Base-by-base conservation (phyloP, 306 rosid species). In the Vachellia collinsii region DNA sequence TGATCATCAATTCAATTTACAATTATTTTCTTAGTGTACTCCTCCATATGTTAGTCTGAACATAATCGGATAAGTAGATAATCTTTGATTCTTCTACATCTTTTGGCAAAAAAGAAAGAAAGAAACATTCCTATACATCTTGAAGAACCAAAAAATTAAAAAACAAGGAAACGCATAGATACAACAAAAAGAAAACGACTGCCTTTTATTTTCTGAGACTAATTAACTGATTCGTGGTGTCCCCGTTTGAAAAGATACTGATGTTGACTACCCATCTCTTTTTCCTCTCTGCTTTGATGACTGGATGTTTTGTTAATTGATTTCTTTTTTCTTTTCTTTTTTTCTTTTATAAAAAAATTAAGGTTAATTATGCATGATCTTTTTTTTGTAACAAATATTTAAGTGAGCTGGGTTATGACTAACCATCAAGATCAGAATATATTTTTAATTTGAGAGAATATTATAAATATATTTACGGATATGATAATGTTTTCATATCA, bases 211-310 rank as follows among this genome's bases (percentile, higher is more conserved):
- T 77, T 66, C 77, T 12, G 43, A 73, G 78, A 22, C 36, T 29
- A 74, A 86, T 80, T 77, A 69, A 53, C 75, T 42, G 81, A 80
- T 83, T 86, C 81, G 51, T n/a, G 61, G 77, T 62, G 79, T 38
- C 70, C 73, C 83, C 75, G 67, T 20, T 74, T 68, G 62, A 74
- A 83, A 80, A 62, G 81, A 80, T 22, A 74, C 0, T 69, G 85
- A 86, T 74, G 81, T 83, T 74, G 87, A 86, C 84, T 77, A 83
- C 25, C 10, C 0, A 34, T 34, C 10, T 5, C 14, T 63, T 63
- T 62, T 63, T 16, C 3, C 9, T 5, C 39, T 34, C n/a, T n/a
- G 37, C 37, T 22, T 58, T 58, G 34, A 58, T 58, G 6, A 11
- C 13, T 3, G 4, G 8, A 4, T 2, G 1, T 54, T 56, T 56